Conservation (phyloP, 352 stramenopile species). For the Globisporangium rhizosaccharum region DNA sequence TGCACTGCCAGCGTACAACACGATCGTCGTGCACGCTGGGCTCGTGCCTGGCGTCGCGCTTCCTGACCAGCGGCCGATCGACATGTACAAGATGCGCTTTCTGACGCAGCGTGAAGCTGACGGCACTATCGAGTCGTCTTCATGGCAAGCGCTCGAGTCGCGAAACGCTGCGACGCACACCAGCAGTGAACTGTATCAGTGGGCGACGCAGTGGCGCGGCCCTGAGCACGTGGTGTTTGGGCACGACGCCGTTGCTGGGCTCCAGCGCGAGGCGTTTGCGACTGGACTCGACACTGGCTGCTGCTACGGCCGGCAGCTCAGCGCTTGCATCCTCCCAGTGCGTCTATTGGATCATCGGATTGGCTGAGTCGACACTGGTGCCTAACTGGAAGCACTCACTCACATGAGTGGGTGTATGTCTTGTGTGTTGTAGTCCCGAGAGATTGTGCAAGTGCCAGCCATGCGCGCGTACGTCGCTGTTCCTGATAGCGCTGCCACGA, state of each 20-base stretch:
- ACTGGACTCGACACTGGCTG: conserved; percentile 90
- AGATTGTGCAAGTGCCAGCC: conserved; percentile 15
- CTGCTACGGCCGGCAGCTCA: conserved; percentile 86
- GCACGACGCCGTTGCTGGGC: conserved; percentile 80
- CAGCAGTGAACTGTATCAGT: conserved; percentile 28
- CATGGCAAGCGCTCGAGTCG: conserved; percentile 20
- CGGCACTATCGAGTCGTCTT: conserved; percentile 22
- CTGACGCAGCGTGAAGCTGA: conserved; percentile 29
- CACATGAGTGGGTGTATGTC: background rate
- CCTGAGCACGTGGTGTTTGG: conserved; percentile 88
- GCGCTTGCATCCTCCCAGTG: conserved; percentile 85
- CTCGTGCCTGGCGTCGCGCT: conserved; percentile 54
- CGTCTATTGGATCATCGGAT: background rate
- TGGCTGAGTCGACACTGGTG: too few species aligned
- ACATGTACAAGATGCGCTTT: conserved; percentile 93
- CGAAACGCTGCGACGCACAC: conserved; percentile 12
- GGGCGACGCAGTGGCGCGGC: conserved; percentile 79
- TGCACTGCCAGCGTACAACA: conserved; percentile 48
- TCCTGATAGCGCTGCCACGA: background rate
- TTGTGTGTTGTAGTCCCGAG: background rate
- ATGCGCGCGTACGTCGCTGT: conserved; percentile 6
- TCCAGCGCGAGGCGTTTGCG: conserved; percentile 87
- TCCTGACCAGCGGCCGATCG: conserved; percentile 73
- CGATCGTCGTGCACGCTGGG: conserved; percentile 71
- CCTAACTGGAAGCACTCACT: background rate